Evolutionary conservation across 106 monocot genomes (phyloP).

Genomic region (Iris macrosiphon): DNA sequence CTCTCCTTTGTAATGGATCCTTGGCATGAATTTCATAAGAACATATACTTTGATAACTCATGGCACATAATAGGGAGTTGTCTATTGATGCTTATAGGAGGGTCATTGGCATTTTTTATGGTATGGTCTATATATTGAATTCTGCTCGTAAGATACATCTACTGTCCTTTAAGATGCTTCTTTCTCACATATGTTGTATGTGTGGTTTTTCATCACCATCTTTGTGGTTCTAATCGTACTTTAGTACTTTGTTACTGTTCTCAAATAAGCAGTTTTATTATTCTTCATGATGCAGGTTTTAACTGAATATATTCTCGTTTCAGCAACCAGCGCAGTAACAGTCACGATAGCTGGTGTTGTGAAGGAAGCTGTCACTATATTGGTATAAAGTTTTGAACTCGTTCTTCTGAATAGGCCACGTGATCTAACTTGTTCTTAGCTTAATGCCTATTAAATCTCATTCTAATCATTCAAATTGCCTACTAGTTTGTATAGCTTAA

Average conservation of each 20-base stretch:
- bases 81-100: conserved; percentile 77
- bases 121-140: conserved; percentile 18
- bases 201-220: not conserved
- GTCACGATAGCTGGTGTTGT: conserved; percentile 95
- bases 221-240: not conserved
- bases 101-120: conserved; percentile 81
- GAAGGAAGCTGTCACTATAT: conserved; percentile 91
- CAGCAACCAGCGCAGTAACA: conserved; percentile 92
- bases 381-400: conserved; percentile 42
- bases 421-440: not conserved
- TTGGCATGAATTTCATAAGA: conserved; percentile 62
- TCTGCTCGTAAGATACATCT: not conserved
- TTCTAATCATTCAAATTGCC: too few species aligned
- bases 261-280: conserved; percentile 5
- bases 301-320: conserved; percentile 92
- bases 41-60: conserved; percentile 65
- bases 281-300: conserved; percentile 60
- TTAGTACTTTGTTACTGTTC: conserved; percentile 4
- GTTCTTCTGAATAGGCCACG: not conserved
- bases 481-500: too few species aligned
- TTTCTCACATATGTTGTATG: not conserved
- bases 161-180: not conserved
- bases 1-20: conserved; percentile 76
- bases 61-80: conserved; percentile 70
- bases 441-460: too few species aligned